Percentiles rank a stretch among this genome's conserved stretches.
phyloP scores from a whole-genome alignment of 495 filamentous ascomycete genomes.

The Annulohypoxylon bovei region DNA sequence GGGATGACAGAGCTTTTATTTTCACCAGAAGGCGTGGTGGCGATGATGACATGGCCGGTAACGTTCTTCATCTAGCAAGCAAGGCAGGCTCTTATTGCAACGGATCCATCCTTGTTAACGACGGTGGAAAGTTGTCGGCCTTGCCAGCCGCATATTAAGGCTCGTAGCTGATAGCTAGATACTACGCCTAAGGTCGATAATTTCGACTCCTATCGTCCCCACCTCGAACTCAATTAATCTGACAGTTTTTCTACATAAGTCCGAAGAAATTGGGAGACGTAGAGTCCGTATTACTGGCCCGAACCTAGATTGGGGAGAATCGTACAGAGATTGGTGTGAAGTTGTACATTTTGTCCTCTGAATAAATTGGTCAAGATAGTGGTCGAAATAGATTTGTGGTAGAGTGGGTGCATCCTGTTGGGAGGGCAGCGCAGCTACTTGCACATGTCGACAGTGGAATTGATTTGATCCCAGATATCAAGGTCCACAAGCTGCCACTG shows the following conservation, averaged over 20 bases:
- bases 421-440: conserved; percentile 18
- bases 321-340: background rate
- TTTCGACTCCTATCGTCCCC: background rate
- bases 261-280: background rate
- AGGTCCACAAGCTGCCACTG: background rate
- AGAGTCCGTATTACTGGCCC: conserved; percentile 8
- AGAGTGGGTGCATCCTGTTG: background rate
- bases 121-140: conserved; percentile 64
- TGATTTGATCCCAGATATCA: background rate
- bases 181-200: background rate
- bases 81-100: conserved; percentile 65
- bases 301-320: background rate
- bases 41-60: conserved; percentile 64
- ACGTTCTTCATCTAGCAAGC: conserved; percentile 43
- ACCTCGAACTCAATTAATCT: background rate
- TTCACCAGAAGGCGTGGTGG: conserved; percentile 60
- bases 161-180: background rate
- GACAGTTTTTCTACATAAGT: background rate
- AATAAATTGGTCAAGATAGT: conserved; percentile 10
- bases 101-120: conserved; percentile 63
- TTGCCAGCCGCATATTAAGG: conserved; percentile 59
- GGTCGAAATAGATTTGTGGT: conserved; percentile 3
- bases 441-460: background rate
- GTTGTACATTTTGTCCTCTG: background rate
- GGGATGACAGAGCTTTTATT: conserved; percentile 44